These are phyloP conservation scores for Cytospora paraplurivora DNA, from an alignment of 2,329 filamentous ascomycete species.

Conservation along the genomic window DNA sequence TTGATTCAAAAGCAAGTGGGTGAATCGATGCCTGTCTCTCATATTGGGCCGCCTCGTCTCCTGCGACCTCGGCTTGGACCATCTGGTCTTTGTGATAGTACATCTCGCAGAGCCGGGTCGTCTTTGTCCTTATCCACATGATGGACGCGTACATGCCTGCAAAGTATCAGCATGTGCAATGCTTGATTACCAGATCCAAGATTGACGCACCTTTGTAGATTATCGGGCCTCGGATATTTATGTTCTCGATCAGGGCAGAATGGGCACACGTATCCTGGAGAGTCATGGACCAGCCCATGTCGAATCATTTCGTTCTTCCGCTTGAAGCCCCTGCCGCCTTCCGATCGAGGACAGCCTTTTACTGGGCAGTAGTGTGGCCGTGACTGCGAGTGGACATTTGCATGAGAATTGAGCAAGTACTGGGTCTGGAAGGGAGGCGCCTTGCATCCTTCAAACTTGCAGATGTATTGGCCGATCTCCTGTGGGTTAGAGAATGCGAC, in stretches of 20 bases:
- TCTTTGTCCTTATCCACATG: slow-evolving; percentile 89
- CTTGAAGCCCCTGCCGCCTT: slow-evolving; percentile 69
- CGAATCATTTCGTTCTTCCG: slow-evolving; percentile 74
- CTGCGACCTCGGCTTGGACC: slow-evolving; percentile 80
- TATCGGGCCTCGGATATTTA: slow-evolving; percentile 92
- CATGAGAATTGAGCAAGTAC: slow-evolving; percentile 77
- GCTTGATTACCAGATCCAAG: slow-evolving; percentile 22
- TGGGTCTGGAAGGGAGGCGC: slow-evolving; percentile 77
- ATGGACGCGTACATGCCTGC: slow-evolving; percentile 88
- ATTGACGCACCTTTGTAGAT: slow-evolving; percentile 77
- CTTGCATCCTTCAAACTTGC: slow-evolving; percentile 63
- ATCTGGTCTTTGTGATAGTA: slow-evolving; percentile 82
- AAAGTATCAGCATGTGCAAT: slow-evolving; percentile 26
- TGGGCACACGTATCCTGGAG: slow-evolving; percentile 92
- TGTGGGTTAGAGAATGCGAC: slow-evolving; percentile 45
- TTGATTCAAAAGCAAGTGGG: not conserved
- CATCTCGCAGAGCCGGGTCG: slow-evolving; percentile 76
- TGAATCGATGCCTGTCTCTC: slow-evolving; percentile 10
- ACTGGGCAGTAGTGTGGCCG: slow-evolving; percentile 69
- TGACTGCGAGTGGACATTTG: slow-evolving; percentile 68
- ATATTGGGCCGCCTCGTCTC: slow-evolving; percentile 57
- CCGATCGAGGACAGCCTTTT: slow-evolving; percentile 61
- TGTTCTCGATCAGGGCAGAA: slow-evolving; percentile 94
- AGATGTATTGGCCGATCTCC: slow-evolving; percentile 55
- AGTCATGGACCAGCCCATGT: slow-evolving; percentile 86